Evolutionary conservation across 371 early-diverging fungal genomes (phyloP), one percentile per base, ranked within the genome.

Genomic region (Mortierella sp.): DNA sequence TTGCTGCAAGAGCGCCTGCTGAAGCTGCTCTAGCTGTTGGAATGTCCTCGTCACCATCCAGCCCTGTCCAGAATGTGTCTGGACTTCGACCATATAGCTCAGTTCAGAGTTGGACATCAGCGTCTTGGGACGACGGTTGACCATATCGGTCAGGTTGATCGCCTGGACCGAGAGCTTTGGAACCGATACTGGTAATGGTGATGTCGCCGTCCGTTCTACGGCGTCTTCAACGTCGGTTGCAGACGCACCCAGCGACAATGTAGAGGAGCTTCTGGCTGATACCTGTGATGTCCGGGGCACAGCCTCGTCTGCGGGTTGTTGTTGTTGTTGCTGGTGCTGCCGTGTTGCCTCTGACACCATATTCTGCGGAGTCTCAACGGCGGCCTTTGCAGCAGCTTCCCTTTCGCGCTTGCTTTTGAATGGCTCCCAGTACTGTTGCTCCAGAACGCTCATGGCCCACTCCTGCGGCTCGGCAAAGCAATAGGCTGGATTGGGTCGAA

Each of bases 41-140:
- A 81, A 85, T 2, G 85, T 78, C 26, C 85, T 74, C 0, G 81
- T 85, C 21, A 85, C 76, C 81, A 85, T 75, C 81, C 81, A 85
- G 0, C 85, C 85, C 3, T 85, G 85, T 5, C 81, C 85, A 34
- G 71, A 67, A 21, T 81, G 73, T 4, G 81, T 72, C 34, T 85
- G 85, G 10, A 85, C 54, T 51, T 85, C 85, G 11, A 85, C 54
- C 85, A 85, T 85, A 26, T 85, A 85, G 61, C 73, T 78, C 59
- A 81, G 61, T 2, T 81, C 85, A 13, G 81, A 44, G 43, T 53
- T 81, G 5, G 85, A 78, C 76, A 85, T 80, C 28, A 85, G 67
- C 0, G 79, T 85, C 81, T 85, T 85, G 8, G 85, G 79, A 50
- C 81, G 71, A 2, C 75, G 73, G 44, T 85, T 77, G 67, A 74